Evolutionary conservation across 768 basidiomycete species (phyloP).

Genomic region (Leccinum subgranulosum): DNA sequence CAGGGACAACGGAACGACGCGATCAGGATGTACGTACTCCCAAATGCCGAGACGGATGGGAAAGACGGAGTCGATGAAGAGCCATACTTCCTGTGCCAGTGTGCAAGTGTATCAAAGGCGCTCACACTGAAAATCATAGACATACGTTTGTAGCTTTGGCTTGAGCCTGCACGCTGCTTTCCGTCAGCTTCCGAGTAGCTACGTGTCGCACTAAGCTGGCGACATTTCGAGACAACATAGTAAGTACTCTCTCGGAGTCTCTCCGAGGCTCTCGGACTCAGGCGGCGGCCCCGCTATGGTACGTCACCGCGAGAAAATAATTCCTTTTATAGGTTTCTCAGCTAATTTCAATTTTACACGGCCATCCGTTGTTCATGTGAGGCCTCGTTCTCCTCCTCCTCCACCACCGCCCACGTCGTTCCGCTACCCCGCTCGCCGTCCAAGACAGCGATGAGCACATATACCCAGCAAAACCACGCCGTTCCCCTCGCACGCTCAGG

Average conservation of each 20-base stretch:
- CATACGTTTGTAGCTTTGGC: constrained; percentile 17
- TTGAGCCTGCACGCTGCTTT: background rate
- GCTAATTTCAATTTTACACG: constrained; percentile 14
- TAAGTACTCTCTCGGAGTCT: too few relatives aligned
- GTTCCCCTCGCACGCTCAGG: constrained; percentile 47
- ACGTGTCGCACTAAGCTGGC: constrained; percentile 4
- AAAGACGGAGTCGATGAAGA: constrained; percentile 78
- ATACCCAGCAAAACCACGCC: constrained; percentile 30
- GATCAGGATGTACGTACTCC: constrained; percentile 53
- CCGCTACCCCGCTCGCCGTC: constrained; percentile 17
- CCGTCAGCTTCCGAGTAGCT: constrained; percentile 9
- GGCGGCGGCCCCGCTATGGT: background rate
- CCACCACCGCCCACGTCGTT: constrained; percentile 17
- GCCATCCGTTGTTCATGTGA: constrained; percentile 6
- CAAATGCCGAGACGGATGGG: constrained; percentile 66
- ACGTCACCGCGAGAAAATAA: constrained; percentile 6
- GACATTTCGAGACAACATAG: constrained; percentile 20
- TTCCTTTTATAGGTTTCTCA: constrained; percentile 11
- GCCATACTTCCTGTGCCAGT: constrained; percentile 50
- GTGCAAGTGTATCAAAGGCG: constrained; percentile 14
- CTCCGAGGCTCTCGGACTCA: background rate
- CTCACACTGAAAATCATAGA: constrained; percentile 7
- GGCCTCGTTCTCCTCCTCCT: constrained; percentile 23
- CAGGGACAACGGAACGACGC: background rate
- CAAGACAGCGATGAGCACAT: constrained; percentile 25